phyloP scores from a whole-genome alignment of 2,329 filamentous ascomycete species.

The Microdochium paspali region DNA sequence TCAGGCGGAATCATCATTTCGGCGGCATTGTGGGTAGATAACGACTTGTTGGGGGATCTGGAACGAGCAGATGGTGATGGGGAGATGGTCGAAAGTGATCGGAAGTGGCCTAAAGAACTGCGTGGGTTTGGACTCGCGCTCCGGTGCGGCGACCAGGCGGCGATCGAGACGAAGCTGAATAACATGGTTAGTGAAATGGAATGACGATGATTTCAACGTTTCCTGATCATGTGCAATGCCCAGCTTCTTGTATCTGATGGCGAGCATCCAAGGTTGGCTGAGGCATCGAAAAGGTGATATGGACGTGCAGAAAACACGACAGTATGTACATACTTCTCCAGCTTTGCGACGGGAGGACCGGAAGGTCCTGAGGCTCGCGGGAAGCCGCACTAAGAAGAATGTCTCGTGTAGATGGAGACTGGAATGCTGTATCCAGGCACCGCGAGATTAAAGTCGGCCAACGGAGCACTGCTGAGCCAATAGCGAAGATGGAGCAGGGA shows the following conservation, averaged over 20 bases:
- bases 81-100: constrained; percentile 42
- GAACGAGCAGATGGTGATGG: constrained; percentile 27
- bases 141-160: constrained; percentile 40
- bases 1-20: constrained; percentile 13
- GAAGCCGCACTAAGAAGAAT: not conserved
- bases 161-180: constrained; percentile 42
- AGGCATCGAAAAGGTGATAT: not conserved
- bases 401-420: not conserved
- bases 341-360: not conserved
- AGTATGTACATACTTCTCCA: not conserved
- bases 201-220: not conserved
- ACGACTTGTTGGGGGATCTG: constrained; percentile 23
- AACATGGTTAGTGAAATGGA: constrained; percentile 7
- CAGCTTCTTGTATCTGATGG: not conserved
- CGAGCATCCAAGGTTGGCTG: not conserved
- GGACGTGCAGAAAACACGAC: not conserved
- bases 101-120: constrained; percentile 36
- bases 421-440: not conserved
- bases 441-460: not conserved
- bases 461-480: not conserved
- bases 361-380: not conserved
- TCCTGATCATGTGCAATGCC: not conserved
- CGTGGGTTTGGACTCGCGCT: constrained; percentile 21
- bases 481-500: not conserved
- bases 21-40: constrained; percentile 15